Conservation (phyloP, 768 basidiomycete genomes). For the Lepiota venenata region DNA sequence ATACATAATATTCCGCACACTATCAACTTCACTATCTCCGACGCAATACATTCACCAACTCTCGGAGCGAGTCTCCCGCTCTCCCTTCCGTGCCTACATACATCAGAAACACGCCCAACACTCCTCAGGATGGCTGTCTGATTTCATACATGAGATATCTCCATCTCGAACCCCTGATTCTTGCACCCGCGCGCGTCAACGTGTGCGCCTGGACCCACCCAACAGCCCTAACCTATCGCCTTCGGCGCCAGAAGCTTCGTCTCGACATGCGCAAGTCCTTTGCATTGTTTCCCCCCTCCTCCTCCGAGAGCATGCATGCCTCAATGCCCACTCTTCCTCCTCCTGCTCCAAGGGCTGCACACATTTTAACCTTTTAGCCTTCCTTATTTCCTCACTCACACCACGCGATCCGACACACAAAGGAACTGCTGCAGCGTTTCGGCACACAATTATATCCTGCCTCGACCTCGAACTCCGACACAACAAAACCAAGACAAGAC, state of each 20-base stretch:
- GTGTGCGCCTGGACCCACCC: conserved; percentile 8
- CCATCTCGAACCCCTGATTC: neutral
- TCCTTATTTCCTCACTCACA: neutral
- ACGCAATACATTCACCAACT: neutral
- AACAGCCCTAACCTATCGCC: neutral
- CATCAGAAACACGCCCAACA: conserved; percentile 1
- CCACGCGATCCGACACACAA: neutral
- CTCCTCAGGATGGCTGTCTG: neutral
- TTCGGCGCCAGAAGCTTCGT: neutral
- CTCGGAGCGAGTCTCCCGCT: neutral
- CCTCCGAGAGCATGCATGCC: neutral
- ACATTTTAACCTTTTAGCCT: conserved; percentile 2
- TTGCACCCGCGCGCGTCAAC: neutral
- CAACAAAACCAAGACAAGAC: no score
- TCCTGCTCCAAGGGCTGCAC: neutral
- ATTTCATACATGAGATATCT: conserved; percentile 4
- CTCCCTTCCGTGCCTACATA: neutral
- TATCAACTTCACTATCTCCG: neutral
- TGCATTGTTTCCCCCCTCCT: neutral
- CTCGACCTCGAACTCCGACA: no score
- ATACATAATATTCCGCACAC: conserved; percentile 3
- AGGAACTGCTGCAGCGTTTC: neutral
- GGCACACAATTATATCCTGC: neutral
- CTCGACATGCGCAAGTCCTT: neutral
- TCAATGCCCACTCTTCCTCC: no score